phyloP scores from a whole-genome alignment of 805 yeast genomes.

The Zygosaccharomyces kombuchaensis region DNA sequence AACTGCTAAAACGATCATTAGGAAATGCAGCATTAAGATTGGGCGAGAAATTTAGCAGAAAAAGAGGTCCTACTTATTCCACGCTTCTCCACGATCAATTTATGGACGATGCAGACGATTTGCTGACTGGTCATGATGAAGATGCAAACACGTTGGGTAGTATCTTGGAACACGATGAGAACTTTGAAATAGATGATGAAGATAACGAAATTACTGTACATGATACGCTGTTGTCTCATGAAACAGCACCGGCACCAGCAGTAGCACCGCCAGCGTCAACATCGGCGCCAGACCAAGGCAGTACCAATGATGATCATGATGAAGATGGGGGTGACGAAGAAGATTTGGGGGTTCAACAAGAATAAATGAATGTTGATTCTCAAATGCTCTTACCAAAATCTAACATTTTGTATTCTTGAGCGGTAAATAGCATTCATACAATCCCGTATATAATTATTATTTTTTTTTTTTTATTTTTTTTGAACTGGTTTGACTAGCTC shows the following conservation, averaged over 20 bases:
- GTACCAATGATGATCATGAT: neutral
- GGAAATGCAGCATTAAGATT: conserved; percentile 13
- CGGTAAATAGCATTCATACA: neutral
- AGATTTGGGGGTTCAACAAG: neutral
- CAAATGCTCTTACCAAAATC: neutral
- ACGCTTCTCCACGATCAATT: conserved; percentile 33
- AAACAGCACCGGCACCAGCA: conserved; percentile 2
- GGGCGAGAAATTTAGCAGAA: conserved; percentile 27
- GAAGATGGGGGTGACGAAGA: neutral
- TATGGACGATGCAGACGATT: conserved; percentile 36
- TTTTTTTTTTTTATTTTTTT: too few species aligned
- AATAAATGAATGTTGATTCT: neutral
- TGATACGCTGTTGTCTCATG: conserved; percentile 7
- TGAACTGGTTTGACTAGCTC: too few species aligned
- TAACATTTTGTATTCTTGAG: neutral
- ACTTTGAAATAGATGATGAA: conserved; percentile 37
- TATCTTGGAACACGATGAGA: conserved; percentile 36
- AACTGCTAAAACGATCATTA: conserved; percentile 16
- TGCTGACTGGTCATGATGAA: conserved; percentile 40
- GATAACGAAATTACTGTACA: conserved; percentile 14
- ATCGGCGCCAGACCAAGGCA: neutral
- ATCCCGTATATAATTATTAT: conserved; percentile 2
- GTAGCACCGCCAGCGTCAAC: neutral
- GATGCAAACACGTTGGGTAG: conserved; percentile 48
- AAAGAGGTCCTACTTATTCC: conserved; percentile 34